Evolutionary conservation across 208 protist genomes (phyloP), one percentile per base, ranked within the genome.

Genomic region (Leishmania major): DNA sequence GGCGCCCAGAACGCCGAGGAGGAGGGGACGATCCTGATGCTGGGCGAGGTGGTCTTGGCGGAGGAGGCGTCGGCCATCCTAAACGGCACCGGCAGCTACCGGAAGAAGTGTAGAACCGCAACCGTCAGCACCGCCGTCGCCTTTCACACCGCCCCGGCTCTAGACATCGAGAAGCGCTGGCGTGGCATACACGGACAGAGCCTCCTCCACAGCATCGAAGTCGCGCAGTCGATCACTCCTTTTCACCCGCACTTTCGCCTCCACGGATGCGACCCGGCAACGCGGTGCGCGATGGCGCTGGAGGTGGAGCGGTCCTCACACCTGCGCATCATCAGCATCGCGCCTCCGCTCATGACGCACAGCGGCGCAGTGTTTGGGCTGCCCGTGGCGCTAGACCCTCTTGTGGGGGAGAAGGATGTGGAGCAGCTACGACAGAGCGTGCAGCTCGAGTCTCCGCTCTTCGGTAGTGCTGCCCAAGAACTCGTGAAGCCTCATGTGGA

Each of bases 31-130:
- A 73, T 92, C 5, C 71, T 96, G 25, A 75, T 92, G 75, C 87
- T 96, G 3, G 93, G 93, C 8, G 91, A 94, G 84, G 83, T 94
- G 49, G 84, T 93, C 37, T 80, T 95, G 51, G 85, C 74, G 3
- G 90, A 95, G 17, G 80, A 81, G 5, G 86, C 70, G 1, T 84
- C 88, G 8, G 82, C 53, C 11, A 74, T 60, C 4, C 81, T 94
- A 22, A 88, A 78, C 78, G 64, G 79, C 72, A 51, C 64, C 37
- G 51, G 62, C 78, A 75, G 62, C 19, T 75, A 69, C 67, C 60
- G 62, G 10, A 77, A 83, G 59, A 81, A 83, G 31, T 51, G 77
- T 11, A 78, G 71, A 66, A 43, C 25, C 25, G 19, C n/a, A 31
- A n/a, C 64, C 22, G 53, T 77, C 17, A 28, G 47, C 64, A 57